Evolutionary conservation across 805 yeast species (phyloP).

Genomic region (Zygoascus bituminiphila): DNA sequence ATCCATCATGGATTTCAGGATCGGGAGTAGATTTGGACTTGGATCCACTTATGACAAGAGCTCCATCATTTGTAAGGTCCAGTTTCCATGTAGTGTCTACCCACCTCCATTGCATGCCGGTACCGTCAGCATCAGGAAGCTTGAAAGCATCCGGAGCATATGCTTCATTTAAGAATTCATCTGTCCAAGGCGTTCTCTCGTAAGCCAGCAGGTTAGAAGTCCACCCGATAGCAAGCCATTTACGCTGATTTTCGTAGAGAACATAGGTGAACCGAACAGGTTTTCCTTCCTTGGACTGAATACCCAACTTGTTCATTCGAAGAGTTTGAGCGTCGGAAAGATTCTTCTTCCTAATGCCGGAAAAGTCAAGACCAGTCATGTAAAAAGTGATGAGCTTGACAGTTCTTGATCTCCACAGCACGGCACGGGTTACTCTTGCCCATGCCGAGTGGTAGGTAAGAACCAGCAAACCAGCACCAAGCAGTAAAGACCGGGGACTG

Average conservation of each 20-base stretch:
- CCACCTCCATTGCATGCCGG: constrained; percentile 88
- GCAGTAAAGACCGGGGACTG: constrained; percentile 58
- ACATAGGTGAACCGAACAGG: constrained; percentile 84
- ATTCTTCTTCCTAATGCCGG: constrained; percentile 36
- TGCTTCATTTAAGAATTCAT: constrained; percentile 83
- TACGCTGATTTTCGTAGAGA: constrained; percentile 86
- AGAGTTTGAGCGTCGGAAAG: constrained; percentile 22
- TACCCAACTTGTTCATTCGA: constrained; percentile 11
- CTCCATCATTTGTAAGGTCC: constrained; percentile 83
- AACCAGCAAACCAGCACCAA: constrained; percentile 49
- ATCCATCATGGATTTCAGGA: constrained; percentile 78
- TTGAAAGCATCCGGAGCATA: constrained; percentile 68
- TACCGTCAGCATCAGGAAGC: constrained; percentile 62
- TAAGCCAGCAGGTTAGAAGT: constrained; percentile 83
- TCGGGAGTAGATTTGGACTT: constrained; percentile 38
- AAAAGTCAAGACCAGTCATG: constrained; percentile 78
- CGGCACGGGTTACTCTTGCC: constrained; percentile 71
- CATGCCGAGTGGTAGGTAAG: constrained; percentile 83
- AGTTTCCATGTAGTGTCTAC: constrained; percentile 87
- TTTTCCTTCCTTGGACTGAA: constrained; percentile 27
- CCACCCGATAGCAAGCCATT: constrained; percentile 99
- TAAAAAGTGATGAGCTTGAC: constrained; percentile 69
- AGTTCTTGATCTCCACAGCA: constrained; percentile 74
- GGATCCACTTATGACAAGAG: constrained; percentile 52
- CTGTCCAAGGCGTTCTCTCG: constrained; percentile 96